Evolutionary conservation across 2,329 filamentous ascomycete genomes (phyloP).

Genomic region (Aspergillus viridinutans): DNA sequence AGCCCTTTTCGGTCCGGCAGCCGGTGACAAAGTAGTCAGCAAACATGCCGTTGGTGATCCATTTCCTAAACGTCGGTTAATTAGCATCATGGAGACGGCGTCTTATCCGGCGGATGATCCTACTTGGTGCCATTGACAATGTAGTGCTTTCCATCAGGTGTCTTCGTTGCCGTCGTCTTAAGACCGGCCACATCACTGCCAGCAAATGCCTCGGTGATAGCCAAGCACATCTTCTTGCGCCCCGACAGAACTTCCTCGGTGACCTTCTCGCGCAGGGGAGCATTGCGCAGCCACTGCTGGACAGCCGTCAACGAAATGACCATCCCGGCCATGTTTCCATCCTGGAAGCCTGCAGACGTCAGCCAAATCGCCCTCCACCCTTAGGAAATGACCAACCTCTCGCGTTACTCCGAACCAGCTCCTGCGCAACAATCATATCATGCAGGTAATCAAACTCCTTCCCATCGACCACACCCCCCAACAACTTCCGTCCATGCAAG

Average conservation of each 20-base stretch:
- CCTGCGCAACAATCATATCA: slow-evolving; percentile 71
- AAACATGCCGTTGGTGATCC: slow-evolving; percentile 79
- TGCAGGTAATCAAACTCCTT: slow-evolving; percentile 87
- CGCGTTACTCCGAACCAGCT: slow-evolving; percentile 65
- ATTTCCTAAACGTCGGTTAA: slow-evolving; percentile 61
- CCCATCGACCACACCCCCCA: slow-evolving; percentile 67
- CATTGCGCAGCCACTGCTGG: slow-evolving; percentile 70
- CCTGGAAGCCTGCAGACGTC: slow-evolving; percentile 59
- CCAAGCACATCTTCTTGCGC: slow-evolving; percentile 82
- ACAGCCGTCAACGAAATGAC: slow-evolving; percentile 76
- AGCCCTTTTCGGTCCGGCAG: slow-evolving; percentile 72
- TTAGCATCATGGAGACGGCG: slow-evolving; percentile 1
- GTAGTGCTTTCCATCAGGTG: slow-evolving; percentile 69
- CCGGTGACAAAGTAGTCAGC: slow-evolving; percentile 79
- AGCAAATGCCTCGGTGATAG: slow-evolving; percentile 85
- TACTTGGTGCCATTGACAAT: slow-evolving; percentile 47
- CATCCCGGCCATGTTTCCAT: slow-evolving; percentile 85
- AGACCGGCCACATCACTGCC: slow-evolving; percentile 77
- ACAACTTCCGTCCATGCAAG: slow-evolving; percentile 64
- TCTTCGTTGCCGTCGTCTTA: slow-evolving; percentile 73
- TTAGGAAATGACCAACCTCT: slow-evolving; percentile 42
- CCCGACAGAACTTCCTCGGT: slow-evolving; percentile 70
- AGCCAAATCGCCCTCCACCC: neutral
- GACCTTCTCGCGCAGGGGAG: slow-evolving; percentile 61
- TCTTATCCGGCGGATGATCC: neutral